Conservation (phyloP, 1,284 basidiomycete species). For the Mycena citricolor region DNA sequence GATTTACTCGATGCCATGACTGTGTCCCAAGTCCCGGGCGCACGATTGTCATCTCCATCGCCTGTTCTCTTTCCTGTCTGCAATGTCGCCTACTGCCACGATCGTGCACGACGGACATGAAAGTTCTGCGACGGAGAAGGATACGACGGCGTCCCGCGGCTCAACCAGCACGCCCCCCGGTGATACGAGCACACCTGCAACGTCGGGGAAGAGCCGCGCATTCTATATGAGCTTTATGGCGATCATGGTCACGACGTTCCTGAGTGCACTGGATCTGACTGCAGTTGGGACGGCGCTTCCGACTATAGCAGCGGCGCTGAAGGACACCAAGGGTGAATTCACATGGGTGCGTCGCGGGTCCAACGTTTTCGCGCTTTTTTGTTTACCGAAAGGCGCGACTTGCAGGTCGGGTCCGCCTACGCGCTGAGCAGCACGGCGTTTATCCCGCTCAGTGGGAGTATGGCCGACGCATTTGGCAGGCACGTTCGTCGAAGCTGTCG, state of each 20-base stretch:
- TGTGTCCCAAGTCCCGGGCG: too few species aligned
- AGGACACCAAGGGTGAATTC: slow-evolving; percentile 19
- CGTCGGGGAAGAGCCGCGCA: slow-evolving; percentile 20
- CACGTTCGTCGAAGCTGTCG: slow-evolving; percentile 1
- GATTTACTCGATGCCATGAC: too few species aligned
- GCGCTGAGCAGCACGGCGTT: slow-evolving; percentile 27
- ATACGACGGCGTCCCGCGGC: too few species aligned
- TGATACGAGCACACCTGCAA: slow-evolving; percentile 1
- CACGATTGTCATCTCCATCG: too few species aligned
- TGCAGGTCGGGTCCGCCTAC: slow-evolving; percentile 26
- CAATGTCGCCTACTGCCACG: too few species aligned
- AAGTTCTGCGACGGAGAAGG: too few species aligned
- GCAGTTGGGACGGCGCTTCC: slow-evolving; percentile 19
- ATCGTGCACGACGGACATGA: too few species aligned
- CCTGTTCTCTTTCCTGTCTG: too few species aligned
- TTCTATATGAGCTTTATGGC: slow-evolving; percentile 18
- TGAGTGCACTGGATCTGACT: slow-evolving; percentile 17
- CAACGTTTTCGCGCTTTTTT: too few species aligned
- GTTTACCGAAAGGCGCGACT: neutral
- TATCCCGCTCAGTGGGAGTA: slow-evolving; percentile 25
- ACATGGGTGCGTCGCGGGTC: slow-evolving; percentile 19
- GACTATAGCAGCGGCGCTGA: slow-evolving; percentile 16
- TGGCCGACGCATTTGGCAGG: slow-evolving; percentile 37
- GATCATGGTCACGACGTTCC: slow-evolving; percentile 11
- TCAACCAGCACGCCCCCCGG: too few species aligned